Conservation (phyloP, 345 rosid genomes). For the Pugionium dolabratum region DNA sequence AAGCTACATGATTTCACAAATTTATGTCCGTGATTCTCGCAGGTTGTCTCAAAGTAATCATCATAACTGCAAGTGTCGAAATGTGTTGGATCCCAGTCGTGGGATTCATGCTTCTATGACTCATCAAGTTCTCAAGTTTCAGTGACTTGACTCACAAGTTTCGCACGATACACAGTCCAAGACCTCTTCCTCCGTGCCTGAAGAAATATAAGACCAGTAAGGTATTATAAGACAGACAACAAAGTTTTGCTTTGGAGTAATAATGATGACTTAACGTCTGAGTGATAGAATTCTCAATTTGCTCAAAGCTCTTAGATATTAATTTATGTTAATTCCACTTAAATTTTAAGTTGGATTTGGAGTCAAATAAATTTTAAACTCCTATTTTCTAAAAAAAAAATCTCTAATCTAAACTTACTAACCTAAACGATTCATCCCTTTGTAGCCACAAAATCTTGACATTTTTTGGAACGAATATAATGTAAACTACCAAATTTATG, state of each 20-base stretch:
- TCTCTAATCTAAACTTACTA: no score
- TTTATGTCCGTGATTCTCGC: background rate
- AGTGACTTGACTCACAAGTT: conserved; percentile 63
- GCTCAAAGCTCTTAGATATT: no score
- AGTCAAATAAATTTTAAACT: no score
- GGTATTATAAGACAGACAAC: background rate
- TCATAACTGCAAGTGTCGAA: conserved; percentile 64
- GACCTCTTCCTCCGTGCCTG: conserved; percentile 99
- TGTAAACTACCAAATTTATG: no score
- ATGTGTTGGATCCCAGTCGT: conserved; percentile 59
- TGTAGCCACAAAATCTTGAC: no score
- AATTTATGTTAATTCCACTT: no score
- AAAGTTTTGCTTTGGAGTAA: background rate
- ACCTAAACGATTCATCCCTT: no score
- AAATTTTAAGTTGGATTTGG: no score
- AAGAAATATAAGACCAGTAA: conserved; percentile 23
- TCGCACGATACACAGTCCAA: conserved; percentile 93
- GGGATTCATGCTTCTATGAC: conserved; percentile 37
- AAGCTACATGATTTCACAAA: conserved; percentile 26
- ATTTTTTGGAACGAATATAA: no score
- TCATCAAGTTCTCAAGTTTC: background rate
- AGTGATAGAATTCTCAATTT: no score
- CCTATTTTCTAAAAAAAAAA: no score
- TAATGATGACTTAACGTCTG: no score
- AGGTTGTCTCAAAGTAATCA: conserved; percentile 54